Evolutionary conservation across 495 filamentous ascomycete genomes (phyloP), one percentile per base, ranked within the genome.

Genomic region (Talaromyces stipitatus): DNA sequence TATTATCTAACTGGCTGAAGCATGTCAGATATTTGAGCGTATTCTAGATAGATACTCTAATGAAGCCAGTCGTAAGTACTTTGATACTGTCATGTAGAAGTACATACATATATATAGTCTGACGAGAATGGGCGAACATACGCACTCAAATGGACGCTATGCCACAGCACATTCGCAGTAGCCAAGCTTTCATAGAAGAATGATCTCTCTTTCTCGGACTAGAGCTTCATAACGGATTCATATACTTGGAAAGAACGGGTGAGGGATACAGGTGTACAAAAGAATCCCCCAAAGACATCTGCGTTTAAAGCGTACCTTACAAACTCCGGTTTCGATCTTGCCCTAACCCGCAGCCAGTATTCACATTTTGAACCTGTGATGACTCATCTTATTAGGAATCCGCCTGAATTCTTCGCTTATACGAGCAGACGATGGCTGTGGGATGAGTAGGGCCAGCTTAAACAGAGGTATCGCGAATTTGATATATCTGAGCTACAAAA

Each of bases 401-500:
- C 50, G 51, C 27, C 36, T 18, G 54, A 66, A 30, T 54, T 73
- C 43, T 69, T 67, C 56, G 50, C 43, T 3, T 73, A 69, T 53
- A 65, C 65, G 22, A 71, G 66, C 55, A 64, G 68, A 16, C 63
- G 67, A 14, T 73, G 68, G 60, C 54, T 73, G 0, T 62, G 59
- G 56, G 53, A 69, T 16, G 70, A 73, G 43, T 55, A 67, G 28
- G 23, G 61, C 28, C 63, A 67, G 38, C 62, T 69, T 23, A 41
- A 45, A 6, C 59, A 64, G 4, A 53, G 65, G 16, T 65, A 60
- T 47, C 48, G 59, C 7, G 52, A 55, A 16, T 73, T 71, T 56
- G 57, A 70, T 57, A 50, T 71, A 10, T 33, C 56, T 23, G 70
- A 60, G 46, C 47, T 71, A 4, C 60, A 68, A 47, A 60, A 47